Evolutionary conservation across 2,329 filamentous ascomycete genomes (phyloP), one percentile per base, ranked within the genome.

Genomic region (Proliferodiscus dingleyae): DNA sequence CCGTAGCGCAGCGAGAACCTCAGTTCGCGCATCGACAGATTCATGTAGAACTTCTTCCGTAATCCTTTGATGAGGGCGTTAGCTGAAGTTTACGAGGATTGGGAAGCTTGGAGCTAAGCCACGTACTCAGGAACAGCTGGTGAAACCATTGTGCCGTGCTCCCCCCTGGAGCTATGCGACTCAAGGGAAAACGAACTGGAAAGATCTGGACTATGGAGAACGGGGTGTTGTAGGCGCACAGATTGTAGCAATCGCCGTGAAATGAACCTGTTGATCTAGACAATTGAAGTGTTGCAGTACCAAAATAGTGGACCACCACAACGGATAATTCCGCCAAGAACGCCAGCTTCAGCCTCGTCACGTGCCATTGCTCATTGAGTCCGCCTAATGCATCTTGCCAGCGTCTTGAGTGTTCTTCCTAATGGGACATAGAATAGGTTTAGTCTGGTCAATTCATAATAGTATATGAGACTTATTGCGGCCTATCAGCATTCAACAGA

Each of bases 11-110:
- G 85, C 77, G 30, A 98, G 78, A 34, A 87, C 87, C 64, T 98
- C 93, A 58, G 91, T 95, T 66, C 93, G 85, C 59, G 89, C 83
- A 64, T 96, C 90, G 66, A 96, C 85, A 42, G 91, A 88, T 60
- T 95, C 89, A 64, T 95, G 86, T 51, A 94, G 78, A 54, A 93
- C 80, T 69, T 96, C 89, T 71, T 98, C 93, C 60, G 90, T 91
- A 61, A 98, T 84, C 70, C 93, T 97, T 53, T 23, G 41, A 38
- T 39, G 28, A 37, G 37, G 9, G 37, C 8, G 43, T 61, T 47
- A 61, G 59, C 34, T 45, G 10, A 28, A 15, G 8, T 21, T 37
- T 28, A 8, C 29, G 30, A 9, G 16, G 40, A 29, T 30, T 38
- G 22, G n/a, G n/a, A n/a, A 6, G 38, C 29, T 41, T 18, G 33